Evolutionary conservation across 257 asterid species (phyloP).

Genomic region (Penstemon eatonii): DNA sequence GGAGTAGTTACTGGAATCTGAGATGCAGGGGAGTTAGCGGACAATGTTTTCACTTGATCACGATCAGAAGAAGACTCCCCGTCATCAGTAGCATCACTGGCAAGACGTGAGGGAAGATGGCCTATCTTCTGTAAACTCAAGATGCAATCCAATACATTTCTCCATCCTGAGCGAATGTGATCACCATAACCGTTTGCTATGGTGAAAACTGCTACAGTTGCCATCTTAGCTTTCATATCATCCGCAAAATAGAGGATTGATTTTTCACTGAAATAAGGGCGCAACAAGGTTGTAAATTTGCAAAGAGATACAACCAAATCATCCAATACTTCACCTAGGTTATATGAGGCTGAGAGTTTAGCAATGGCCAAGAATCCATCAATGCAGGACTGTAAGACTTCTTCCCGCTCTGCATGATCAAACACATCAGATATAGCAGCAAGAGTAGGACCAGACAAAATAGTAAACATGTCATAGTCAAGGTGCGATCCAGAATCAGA

Average conservation of each 20-base stretch:
- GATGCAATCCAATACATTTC: slow-evolving; percentile 85
- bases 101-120: slow-evolving; percentile 87
- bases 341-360: slow-evolving; percentile 65
- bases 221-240: slow-evolving; percentile 78
- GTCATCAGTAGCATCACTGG: slow-evolving; percentile 78
- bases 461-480: slow-evolving; percentile 76
- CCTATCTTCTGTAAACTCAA: slow-evolving; percentile 79
- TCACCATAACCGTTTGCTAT: slow-evolving; percentile 83
- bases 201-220: slow-evolving; percentile 79
- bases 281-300: slow-evolving; percentile 71
- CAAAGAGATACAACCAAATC: slow-evolving; percentile 90
- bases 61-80: slow-evolving; percentile 54
- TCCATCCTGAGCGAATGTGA: slow-evolving; percentile 83
- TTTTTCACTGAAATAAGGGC: slow-evolving; percentile 58
- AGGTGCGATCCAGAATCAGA: slow-evolving; percentile 62
- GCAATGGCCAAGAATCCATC: slow-evolving; percentile 86
- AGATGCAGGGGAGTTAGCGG: slow-evolving; percentile 43
- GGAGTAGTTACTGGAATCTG: slow-evolving; percentile 43
- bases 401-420: slow-evolving; percentile 81
- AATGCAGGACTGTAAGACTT: slow-evolving; percentile 62
- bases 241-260: slow-evolving; percentile 72
- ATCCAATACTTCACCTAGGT: slow-evolving; percentile 66
- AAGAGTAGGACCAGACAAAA: slow-evolving; percentile 77
- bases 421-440: slow-evolving; percentile 91
- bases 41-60: slow-evolving; percentile 39